Conservation (phyloP, 2,329 filamentous ascomycete species). For the Paecilomyces niveus region DNA sequence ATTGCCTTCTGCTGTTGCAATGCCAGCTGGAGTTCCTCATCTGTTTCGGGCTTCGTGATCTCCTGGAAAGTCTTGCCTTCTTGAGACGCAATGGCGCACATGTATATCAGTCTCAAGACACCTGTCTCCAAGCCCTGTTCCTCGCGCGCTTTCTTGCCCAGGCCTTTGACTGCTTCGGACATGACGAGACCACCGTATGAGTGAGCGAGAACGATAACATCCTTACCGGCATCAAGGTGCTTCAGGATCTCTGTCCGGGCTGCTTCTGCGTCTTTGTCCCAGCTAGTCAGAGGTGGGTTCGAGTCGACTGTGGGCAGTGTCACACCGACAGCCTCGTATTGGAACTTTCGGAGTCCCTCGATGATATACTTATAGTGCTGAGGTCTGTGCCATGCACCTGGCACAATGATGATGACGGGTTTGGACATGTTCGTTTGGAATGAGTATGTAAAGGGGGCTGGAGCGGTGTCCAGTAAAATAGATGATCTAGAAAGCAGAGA, state of each 20-base stretch:
- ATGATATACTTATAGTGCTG: slow-evolving; percentile 12
- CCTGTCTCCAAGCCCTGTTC: slow-evolving; percentile 10
- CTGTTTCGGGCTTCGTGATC: background rate
- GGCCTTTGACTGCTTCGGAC: slow-evolving; percentile 21
- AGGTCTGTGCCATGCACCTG: slow-evolving; percentile 22
- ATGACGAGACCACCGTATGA: slow-evolving; percentile 26
- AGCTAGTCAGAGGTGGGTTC: slow-evolving; percentile 15
- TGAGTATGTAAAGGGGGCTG: background rate
- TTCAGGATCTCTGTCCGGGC: slow-evolving; percentile 8
- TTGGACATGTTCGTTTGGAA: background rate
- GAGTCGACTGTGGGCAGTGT: slow-evolving; percentile 18
- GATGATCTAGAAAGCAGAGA: background rate
- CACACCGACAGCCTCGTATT: slow-evolving; percentile 15
- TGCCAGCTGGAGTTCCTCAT: background rate
- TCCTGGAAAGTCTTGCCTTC: background rate
- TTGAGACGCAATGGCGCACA: slow-evolving; percentile 9
- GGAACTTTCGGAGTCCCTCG: slow-evolving; percentile 10
- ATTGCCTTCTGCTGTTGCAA: background rate
- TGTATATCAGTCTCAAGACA: slow-evolving; percentile 18
- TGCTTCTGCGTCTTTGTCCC: slow-evolving; percentile 20
- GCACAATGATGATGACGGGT: slow-evolving; percentile 19
- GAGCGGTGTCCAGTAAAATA: background rate
- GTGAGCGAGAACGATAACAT: slow-evolving; percentile 23
- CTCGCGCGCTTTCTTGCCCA: slow-evolving; percentile 16
- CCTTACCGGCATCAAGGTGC: slow-evolving; percentile 14